Conservation (phyloP, 768 basidiomycete genomes). For the Mycena filopes region DNA sequence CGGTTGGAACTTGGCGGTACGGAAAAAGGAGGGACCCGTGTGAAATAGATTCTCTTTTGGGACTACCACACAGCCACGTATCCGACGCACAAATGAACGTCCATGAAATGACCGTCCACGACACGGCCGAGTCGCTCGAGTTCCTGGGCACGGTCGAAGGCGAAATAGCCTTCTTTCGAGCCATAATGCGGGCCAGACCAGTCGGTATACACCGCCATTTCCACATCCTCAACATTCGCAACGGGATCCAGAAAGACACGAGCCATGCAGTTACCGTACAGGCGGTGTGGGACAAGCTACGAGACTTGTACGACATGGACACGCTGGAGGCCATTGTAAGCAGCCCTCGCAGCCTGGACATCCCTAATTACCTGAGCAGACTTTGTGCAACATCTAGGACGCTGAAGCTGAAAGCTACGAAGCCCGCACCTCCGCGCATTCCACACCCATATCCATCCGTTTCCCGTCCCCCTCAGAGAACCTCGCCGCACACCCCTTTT, state of each 20-base stretch:
- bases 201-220: constrained; percentile 88
- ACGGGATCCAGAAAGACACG: constrained; percentile 77
- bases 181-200: constrained; percentile 83
- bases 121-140: constrained; percentile 35
- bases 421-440: constrained; percentile 50
- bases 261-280: constrained; percentile 67
- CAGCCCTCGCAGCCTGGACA: constrained; percentile 30
- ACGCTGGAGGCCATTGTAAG: constrained; percentile 77
- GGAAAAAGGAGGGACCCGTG: no score
- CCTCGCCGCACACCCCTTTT: constrained; percentile 75
- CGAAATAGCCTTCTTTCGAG: constrained; percentile 87
- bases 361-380: constrained; percentile 31
- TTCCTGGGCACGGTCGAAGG: constrained; percentile 82
- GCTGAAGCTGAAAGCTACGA: constrained; percentile 60
- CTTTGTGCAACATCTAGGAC: constrained; percentile 43
- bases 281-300: constrained; percentile 81
- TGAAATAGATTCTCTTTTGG: no score
- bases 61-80: no score
- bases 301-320: constrained; percentile 78
- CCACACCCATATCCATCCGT: constrained; percentile 61
- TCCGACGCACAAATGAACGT: constrained; percentile 5
- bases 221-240: constrained; percentile 80
- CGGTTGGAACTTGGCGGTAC: no score
- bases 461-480: constrained; percentile 80
- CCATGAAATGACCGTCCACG: constrained; percentile 27